phyloP scores from a whole-genome alignment of 225 moss, liverwort and hornwort genomes.

The Marchantia paleacea region DNA sequence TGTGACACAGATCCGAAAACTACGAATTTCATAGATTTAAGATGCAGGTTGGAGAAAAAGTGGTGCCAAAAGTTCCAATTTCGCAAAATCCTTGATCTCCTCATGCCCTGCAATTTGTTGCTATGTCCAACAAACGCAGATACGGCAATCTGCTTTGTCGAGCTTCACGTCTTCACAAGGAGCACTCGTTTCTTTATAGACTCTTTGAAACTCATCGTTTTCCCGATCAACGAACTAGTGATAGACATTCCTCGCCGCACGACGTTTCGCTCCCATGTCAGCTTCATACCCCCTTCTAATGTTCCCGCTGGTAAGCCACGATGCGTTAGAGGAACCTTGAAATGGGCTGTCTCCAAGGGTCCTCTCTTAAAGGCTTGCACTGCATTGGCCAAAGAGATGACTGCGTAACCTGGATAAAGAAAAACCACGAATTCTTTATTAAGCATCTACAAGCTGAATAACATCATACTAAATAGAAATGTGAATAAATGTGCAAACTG shows the following conservation, averaged over 20 bases:
- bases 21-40: background rate
- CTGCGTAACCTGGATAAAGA: slow-evolving; percentile 60
- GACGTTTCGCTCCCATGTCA: slow-evolving; percentile 56
- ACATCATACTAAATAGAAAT: no score
- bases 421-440: background rate
- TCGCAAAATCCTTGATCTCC: background rate
- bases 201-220: slow-evolving; percentile 47
- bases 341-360: slow-evolving; percentile 64
- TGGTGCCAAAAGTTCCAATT: background rate
- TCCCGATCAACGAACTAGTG: slow-evolving; percentile 32
- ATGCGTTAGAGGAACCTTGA: slow-evolving; percentile 79
- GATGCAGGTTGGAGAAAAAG: background rate
- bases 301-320: slow-evolving; percentile 90
- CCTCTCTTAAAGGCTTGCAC: slow-evolving; percentile 75
- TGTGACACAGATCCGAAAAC: background rate
- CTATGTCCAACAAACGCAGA: background rate
- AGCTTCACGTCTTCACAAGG: slow-evolving; percentile 24
- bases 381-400: slow-evolving; percentile 68
- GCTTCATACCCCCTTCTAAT: slow-evolving; percentile 85
- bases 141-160: background rate
- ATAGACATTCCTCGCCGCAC: slow-evolving; percentile 24
- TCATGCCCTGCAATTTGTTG: background rate
- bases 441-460: no score
- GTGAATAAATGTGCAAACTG: no score
- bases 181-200: slow-evolving; percentile 36